A percentile compares a stretch with the other conserved stretches of the same genome.
Conservation (phyloP, 352 stramenopile species). For the Globisporangium echinulatum region DNA sequence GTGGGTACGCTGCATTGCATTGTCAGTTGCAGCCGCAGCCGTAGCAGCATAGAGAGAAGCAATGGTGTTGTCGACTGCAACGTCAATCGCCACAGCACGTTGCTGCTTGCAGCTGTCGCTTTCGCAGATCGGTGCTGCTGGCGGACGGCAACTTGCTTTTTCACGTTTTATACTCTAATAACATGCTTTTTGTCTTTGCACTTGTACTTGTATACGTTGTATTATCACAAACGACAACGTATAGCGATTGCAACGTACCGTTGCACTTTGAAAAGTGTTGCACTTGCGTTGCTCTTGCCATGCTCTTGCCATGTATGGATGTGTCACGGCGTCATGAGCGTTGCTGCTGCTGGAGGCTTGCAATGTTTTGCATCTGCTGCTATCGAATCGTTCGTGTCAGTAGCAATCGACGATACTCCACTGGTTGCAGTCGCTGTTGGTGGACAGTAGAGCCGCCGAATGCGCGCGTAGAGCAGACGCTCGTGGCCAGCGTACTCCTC, state of each 20-base stretch:
- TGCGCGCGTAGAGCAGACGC: constrained; percentile 36
- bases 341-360: neutral
- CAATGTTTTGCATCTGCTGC: too few relatives aligned
- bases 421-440: neutral
- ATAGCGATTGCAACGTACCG: too few relatives aligned
- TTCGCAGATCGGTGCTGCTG: neutral
- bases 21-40: neutral
- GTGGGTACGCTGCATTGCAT: neutral
- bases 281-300: too few relatives aligned
- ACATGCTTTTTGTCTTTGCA: constrained; percentile 9
- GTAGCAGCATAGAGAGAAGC: constrained; percentile 17
- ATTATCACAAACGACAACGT: neutral
- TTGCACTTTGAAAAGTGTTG: too few relatives aligned
- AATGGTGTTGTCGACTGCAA: neutral
- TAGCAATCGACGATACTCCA: too few relatives aligned
- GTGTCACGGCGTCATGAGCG: constrained; percentile 5
- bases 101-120: neutral
- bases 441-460: constrained; percentile 33
- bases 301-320: too few relatives aligned
- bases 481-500: constrained; percentile 41
- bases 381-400: too few relatives aligned
- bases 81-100: neutral
- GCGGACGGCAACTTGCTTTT: neutral
- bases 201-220: neutral
- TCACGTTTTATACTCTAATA: constrained; percentile 21